Conservation (phyloP, 805 yeast genomes). For the Cyberlindnera galapagoensis region DNA sequence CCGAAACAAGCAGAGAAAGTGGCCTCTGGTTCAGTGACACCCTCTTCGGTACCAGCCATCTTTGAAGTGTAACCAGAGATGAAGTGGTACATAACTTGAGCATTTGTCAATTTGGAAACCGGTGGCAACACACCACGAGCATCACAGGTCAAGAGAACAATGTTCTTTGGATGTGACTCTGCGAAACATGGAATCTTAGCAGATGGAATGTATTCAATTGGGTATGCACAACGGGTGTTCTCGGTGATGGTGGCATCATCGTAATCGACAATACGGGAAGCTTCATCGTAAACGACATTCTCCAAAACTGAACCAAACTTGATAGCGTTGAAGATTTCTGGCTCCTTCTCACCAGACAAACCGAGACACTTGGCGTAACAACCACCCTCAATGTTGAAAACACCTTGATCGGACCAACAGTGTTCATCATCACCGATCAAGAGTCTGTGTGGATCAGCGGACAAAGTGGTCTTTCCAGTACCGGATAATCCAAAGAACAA, state of each 20-base stretch:
- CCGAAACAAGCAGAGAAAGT: constrained; percentile 98
- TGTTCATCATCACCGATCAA: constrained; percentile 99
- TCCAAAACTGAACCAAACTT: constrained; percentile 92
- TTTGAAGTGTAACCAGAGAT: constrained; percentile 97
- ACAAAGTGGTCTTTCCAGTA: constrained; percentile 95
- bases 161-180: constrained; percentile 85
- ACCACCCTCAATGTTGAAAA: constrained; percentile 98
- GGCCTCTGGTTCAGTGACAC: constrained; percentile 97
- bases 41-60: constrained; percentile 99
- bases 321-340: constrained; percentile 94
- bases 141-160: constrained; percentile 90
- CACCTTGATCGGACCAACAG: constrained; percentile 98
- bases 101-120: constrained; percentile 84
- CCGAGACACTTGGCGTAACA: constrained; percentile 98
- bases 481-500: constrained; percentile 96
- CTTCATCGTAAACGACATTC: constrained; percentile 81
- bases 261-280: constrained; percentile 80
- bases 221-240: constrained; percentile 98
- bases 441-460: constrained; percentile 91
- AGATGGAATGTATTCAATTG: constrained; percentile 93
- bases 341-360: constrained; percentile 86
- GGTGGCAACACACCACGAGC: constrained; percentile 98
- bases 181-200: constrained; percentile 95
- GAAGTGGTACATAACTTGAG: constrained; percentile 98
- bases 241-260: constrained; percentile 79